Percentiles rank a stretch among this genome's conserved stretches.
Conservation (phyloP, 1,284 basidiomycete genomes). For the Lignosus rhinocerotis region DNA sequence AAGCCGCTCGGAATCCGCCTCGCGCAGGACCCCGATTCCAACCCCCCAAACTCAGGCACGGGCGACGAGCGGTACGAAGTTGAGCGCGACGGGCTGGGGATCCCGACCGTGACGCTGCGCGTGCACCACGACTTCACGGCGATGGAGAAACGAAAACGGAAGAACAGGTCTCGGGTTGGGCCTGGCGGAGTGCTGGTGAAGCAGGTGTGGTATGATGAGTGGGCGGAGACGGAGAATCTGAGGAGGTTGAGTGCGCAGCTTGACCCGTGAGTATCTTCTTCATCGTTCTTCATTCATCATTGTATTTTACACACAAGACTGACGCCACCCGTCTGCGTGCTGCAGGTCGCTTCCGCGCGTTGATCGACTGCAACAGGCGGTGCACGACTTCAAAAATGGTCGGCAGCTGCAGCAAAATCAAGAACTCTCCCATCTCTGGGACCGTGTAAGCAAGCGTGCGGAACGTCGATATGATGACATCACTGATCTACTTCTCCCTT, state of each 20-base stretch:
- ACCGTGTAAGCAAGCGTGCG: conserved; percentile 45
- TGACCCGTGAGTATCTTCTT: conserved; percentile 44
- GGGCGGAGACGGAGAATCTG: conserved; percentile 56
- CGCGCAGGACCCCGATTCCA: conserved; percentile 7
- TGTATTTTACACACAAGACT: neutral
- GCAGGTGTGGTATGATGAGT: conserved; percentile 63
- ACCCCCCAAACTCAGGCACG: no score
- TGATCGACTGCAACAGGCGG: conserved; percentile 58
- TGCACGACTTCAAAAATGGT: conserved; percentile 54
- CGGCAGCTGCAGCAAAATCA: conserved; percentile 45
- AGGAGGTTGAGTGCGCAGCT: conserved; percentile 29
- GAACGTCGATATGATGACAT: neutral
- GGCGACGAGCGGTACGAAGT: conserved; percentile 32
- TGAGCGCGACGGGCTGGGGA: conserved; percentile 61
- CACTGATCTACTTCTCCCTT: neutral
- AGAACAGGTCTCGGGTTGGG: conserved; percentile 23
- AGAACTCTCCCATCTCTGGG: conserved; percentile 55
- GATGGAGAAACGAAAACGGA: conserved; percentile 48
- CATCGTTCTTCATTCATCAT: neutral
- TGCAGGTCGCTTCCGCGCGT: conserved; percentile 41
- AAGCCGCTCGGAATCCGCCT: conserved; percentile 60
- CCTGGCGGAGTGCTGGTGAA: conserved; percentile 28
- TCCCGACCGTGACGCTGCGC: conserved; percentile 60
- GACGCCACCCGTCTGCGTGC: neutral
- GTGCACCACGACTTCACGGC: conserved; percentile 46